Base-by-base conservation (phyloP, 805 yeast genomes). In the Candida namnaoensis region DNA sequence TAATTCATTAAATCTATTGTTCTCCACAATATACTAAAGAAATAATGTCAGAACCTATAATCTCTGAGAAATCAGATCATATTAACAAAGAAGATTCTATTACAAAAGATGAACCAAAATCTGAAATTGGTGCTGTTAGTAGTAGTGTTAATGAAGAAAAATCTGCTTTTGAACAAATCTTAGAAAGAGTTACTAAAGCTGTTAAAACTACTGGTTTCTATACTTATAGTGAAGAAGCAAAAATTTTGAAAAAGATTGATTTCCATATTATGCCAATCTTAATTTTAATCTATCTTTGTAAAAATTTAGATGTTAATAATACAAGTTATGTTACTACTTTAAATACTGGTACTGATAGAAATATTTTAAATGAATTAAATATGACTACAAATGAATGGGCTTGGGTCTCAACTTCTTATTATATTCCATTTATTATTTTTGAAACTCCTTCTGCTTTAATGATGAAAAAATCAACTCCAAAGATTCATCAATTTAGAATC, bases 381-480 rank as follows among this genome's bases (percentile, higher is more conserved):
- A 48, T 50, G 40, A 33, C 41, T 9, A 35, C 32, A 12, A 39
- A 41, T 33, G 45, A 48, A 15, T 47, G 46, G 45, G 44, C 46
- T 25, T 42, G 45, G 44, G 35, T 32, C 1, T 23, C 43, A 26
- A 46, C 55, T 24, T 32, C 44, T 19, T 51, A 40, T 41, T 51
- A 44, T 41, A 45, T 47, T 38, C 48, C 53, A 0, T 51, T 45
- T 35, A 41, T 47, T 3, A 25, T 46, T 12, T 47, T 44, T 44
- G 55, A 51, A 37, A 34, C 47, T 34, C 51, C 51, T 26, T 39
- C 53, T 2, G 49, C 46, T 26, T 37, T 46, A 37, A 36, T 49
- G n/a, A 34, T 49, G 38, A 51, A 51, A 42, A 36, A 37, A 15
- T 34, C 38, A 5, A 38, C 50, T n/a, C 52, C 49, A n/a, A 38